Conservation (phyloP, 768 basidiomycete species). For the Suillus ampliporus region DNA sequence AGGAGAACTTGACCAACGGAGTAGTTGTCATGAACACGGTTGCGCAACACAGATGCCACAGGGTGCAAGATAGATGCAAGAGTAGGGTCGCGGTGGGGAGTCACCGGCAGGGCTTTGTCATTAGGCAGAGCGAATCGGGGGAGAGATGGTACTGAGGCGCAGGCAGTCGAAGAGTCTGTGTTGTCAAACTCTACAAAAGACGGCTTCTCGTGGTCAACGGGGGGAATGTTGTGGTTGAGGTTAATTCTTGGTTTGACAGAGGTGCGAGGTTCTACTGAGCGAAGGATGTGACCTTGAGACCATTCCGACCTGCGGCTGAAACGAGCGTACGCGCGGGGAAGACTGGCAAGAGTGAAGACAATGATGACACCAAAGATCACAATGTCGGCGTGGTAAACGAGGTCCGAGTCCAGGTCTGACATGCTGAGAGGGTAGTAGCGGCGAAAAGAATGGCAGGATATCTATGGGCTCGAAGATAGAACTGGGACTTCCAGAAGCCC, state of each 20-base stretch:
- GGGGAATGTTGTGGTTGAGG: slow-evolving; percentile 15
- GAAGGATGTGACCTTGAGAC: slow-evolving; percentile 57
- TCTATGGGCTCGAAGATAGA: not conserved
- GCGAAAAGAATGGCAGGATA: not conserved
- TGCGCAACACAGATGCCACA: slow-evolving; percentile 36
- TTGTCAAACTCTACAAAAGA: slow-evolving; percentile 29
- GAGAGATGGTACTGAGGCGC: not conserved
- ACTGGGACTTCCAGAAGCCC: not conserved
- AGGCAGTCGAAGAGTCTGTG: slow-evolving; percentile 28
- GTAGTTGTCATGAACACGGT: slow-evolving; percentile 41
- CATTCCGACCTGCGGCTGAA: slow-evolving; percentile 59
- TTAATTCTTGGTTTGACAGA: slow-evolving; percentile 1
- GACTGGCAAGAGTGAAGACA: slow-evolving; percentile 46
- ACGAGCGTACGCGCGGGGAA: slow-evolving; percentile 59
- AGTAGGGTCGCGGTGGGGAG: slow-evolving; percentile 19
- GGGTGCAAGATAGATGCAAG: slow-evolving; percentile 38
- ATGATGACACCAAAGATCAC: slow-evolving; percentile 49
- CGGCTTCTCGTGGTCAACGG: slow-evolving; percentile 13
- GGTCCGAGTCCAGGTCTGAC: not conserved
- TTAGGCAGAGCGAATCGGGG: too few species aligned
- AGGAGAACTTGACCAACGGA: slow-evolving; percentile 45
- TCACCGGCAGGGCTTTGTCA: not conserved
- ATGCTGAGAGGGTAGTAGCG: not conserved
- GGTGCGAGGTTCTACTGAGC: slow-evolving; percentile 23
- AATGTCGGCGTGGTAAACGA: slow-evolving; percentile 49